Evolutionary conservation across 306 rosid genomes (phyloP).

Genomic region (Macrotyloma uniflorum): DNA sequence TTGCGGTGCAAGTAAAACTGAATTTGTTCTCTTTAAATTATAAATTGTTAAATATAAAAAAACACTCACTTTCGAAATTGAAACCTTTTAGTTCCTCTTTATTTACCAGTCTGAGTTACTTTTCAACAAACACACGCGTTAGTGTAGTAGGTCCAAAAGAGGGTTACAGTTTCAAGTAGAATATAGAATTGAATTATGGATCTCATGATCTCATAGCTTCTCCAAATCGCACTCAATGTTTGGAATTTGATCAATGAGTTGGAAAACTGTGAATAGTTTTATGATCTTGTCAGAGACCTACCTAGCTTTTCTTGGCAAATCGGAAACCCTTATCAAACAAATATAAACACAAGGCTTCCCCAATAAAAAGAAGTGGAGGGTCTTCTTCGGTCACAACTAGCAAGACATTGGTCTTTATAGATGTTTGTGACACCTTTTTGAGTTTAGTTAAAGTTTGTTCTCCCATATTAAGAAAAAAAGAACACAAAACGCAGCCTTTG

Average conservation of each 20-base stretch:
- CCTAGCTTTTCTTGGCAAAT: background rate
- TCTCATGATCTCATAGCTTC: background rate
- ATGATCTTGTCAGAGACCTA: constrained; percentile 18
- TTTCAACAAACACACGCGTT: background rate
- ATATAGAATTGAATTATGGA: background rate
- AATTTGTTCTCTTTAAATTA: no score
- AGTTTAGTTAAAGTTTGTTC: constrained; percentile 40
- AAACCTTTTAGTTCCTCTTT: background rate
- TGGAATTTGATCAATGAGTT: background rate
- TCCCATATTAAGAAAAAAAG: constrained; percentile 16
- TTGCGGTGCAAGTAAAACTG: no score
- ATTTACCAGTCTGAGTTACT: background rate
- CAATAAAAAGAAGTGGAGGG: background rate
- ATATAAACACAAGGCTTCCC: background rate
- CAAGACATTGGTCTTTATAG: constrained; percentile 28
- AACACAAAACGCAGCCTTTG: constrained; percentile 38
- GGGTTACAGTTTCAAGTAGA: background rate
- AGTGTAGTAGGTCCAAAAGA: background rate
- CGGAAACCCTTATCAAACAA: background rate
- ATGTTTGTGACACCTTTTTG: constrained; percentile 39
- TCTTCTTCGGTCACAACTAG: background rate
- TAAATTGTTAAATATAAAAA: no score
- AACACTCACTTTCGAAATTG: background rate
- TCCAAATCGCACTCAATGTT: background rate
- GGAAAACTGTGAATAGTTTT: constrained; percentile 6